Base-by-base conservation (phyloP, 148 eudicot species). In the Cornus florida region DNA sequence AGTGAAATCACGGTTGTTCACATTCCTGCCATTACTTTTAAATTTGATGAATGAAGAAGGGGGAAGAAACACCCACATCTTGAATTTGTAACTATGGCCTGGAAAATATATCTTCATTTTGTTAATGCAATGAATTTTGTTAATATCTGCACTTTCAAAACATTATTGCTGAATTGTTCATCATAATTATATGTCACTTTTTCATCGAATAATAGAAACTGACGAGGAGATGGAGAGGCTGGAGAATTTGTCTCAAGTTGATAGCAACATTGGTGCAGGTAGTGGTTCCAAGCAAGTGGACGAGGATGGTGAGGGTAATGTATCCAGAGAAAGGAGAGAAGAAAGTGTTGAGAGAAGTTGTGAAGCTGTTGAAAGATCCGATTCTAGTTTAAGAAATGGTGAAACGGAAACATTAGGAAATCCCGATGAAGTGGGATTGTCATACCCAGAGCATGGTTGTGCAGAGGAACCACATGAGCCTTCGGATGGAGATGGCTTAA, bases 401-500 rank as follows among this genome's bases (percentile, higher is more conserved):
- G 66, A 62, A 0, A 0, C 66, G 4, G 24, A 62, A 17, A 19
- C 23, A n/a, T n/a, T 7, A 17, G 66, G 22, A 19, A 20, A 62
- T 20, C 0, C 20, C 0, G 22, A 6, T 62, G 66, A 62, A 17
- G 59, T 11, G 5, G 59, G 19, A 12, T 14, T 4, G 59, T 53
- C 59, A 11, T 53, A 16, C 59, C 12, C 59, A 53, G 12, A 53
- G 59, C 2, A 53, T 53, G 5, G 59, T 53, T 53, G 59, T 53
- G 19, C 59, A 53, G 23, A 62, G 66, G 66, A 62, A 62, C 66
- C 66, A 13, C 9, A 20, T 62, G 66, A 62, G 23, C 23, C 22
- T 62, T 64, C 72, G 60, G 84, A 67, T 77, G 83, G 77, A 13
- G 80, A 80, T 48, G 67, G 33, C 6, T 71, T 69, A 56, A 70